These are phyloP conservation scores for Holtermannia corniformis DNA, from an alignment of 768 basidiomycete species.

Conservation along the genomic window DNA sequence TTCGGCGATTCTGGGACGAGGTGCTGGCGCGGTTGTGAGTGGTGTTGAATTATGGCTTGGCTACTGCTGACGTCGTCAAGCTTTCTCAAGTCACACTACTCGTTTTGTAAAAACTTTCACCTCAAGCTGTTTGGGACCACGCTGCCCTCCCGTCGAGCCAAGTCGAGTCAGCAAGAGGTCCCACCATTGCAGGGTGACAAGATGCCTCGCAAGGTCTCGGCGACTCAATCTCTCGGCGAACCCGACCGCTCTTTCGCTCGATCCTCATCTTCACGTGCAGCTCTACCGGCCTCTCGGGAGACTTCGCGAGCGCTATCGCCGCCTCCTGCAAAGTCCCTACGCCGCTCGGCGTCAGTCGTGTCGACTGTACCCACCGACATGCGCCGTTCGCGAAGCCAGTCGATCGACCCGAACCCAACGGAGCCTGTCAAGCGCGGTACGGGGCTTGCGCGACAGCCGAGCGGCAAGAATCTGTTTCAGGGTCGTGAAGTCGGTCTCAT, in stretches of 20 bases:
- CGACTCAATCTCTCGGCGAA: too few relatives aligned
- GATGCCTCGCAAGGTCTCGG: too few relatives aligned
- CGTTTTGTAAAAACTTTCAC: constrained; percentile 22
- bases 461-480: constrained; percentile 34
- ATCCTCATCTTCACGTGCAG: too few relatives aligned
- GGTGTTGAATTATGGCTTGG: not conserved
- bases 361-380: not conserved
- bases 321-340: not conserved
- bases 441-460: constrained; percentile 15
- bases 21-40: constrained; percentile 25
- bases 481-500: constrained; percentile 34
- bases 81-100: constrained; percentile 19
- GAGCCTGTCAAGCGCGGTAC: not conserved
- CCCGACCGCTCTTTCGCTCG: too few relatives aligned
- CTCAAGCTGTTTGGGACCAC: constrained; percentile 26
- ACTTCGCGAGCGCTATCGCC: not conserved
- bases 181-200: too few relatives aligned
- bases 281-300: too few relatives aligned
- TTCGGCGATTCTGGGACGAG: constrained; percentile 23
- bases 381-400: constrained; percentile 8
- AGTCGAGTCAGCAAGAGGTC: too few relatives aligned
- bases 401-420: constrained; percentile 5
- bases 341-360: not conserved
- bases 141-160: not conserved
- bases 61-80: constrained; percentile 7